These are phyloP conservation scores for Streptanthus diversifolius DNA, from an alignment of 345 rosid species.

Conservation along the genomic window DNA sequence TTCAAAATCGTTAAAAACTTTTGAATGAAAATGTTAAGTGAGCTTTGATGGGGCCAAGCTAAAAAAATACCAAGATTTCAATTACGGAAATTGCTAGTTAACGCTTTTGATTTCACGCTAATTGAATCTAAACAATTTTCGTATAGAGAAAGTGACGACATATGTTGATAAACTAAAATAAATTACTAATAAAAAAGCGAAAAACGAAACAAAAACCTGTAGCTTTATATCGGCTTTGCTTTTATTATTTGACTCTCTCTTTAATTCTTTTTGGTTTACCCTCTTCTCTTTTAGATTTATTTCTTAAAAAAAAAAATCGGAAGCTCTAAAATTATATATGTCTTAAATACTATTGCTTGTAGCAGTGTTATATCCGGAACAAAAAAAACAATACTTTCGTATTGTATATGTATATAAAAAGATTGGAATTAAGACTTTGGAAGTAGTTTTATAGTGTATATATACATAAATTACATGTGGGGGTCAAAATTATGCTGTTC, in stretches of 20 bases:
- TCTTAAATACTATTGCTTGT: background rate
- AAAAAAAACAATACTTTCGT: background rate
- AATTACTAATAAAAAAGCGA: background rate
- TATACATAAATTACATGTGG: background rate
- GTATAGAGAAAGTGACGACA: background rate
- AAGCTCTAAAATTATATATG: background rate
- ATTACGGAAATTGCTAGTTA: conserved; percentile 16
- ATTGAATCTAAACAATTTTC: background rate
- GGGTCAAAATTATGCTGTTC: conserved; percentile 28
- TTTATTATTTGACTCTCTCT: conserved; percentile 11
- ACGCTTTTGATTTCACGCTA: conserved; percentile 20
- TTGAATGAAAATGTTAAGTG: background rate
- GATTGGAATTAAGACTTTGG: background rate
- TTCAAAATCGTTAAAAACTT: background rate
- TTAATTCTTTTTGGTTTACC: background rate
- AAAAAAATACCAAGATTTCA: background rate
- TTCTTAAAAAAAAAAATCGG: background rate
- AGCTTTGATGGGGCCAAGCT: conserved; percentile 12
- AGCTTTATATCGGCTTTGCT: background rate
- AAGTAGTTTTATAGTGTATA: background rate
- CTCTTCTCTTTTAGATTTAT: background rate
- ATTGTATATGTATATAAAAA: background rate
- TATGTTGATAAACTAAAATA: background rate
- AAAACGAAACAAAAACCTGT: background rate
- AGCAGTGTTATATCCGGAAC: background rate